Conservation (phyloP, 768 basidiomycete species). For the Boletus patriciae region DNA sequence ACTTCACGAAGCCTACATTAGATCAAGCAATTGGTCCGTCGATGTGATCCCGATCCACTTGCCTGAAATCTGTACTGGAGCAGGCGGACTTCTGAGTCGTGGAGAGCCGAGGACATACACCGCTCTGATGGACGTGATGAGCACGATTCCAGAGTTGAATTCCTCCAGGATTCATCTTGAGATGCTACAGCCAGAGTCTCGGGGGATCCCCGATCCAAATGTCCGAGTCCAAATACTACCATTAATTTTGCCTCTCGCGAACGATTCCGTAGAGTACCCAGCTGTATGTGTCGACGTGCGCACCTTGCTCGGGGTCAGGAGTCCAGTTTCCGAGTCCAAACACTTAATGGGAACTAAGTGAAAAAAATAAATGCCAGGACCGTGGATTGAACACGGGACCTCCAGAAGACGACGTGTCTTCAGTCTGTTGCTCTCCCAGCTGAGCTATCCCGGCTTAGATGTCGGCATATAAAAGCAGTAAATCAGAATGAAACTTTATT, state of each 20-base stretch:
- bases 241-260: too few species aligned
- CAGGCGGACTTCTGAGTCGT: neutral
- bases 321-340: neutral
- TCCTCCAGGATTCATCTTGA: neutral
- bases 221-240: neutral
- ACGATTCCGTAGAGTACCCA: too few species aligned
- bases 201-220: too few species aligned
- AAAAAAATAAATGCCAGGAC: conserved; percentile 42
- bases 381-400: conserved; percentile 60
- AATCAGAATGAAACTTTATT: neutral
- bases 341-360: too few species aligned
- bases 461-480: neutral
- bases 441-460: conserved; percentile 60
- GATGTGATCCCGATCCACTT: neutral
- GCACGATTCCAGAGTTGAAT: neutral
- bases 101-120: neutral
- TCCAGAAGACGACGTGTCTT: conserved; percentile 34
- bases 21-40: neutral
- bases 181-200: too few species aligned
- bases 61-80: neutral
- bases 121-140: neutral
- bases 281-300: too few species aligned
- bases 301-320: too few species aligned
- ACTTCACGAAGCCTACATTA: neutral
- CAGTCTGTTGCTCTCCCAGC: conserved; percentile 77